Evolutionary conservation across 768 basidiomycete genomes (phyloP).

Genomic region (Suillus bovinus): DNA sequence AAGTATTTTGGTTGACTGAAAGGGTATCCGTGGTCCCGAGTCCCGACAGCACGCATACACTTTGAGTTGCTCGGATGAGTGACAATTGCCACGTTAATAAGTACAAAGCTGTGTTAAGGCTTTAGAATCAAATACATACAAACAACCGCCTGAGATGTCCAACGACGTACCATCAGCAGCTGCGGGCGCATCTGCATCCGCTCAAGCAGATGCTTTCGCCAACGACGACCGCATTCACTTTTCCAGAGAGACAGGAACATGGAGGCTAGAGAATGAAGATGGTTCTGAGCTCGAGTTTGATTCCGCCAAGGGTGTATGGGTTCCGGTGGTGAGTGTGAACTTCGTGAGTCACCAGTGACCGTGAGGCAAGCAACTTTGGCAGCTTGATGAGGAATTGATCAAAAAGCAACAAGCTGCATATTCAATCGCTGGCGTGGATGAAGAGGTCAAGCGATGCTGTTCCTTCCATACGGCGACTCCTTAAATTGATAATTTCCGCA

Average conservation of each 20-base stretch:
- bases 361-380: conserved; percentile 10
- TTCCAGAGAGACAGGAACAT: conserved; percentile 71
- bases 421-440: conserved; percentile 90
- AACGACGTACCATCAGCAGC: conserved; percentile 43
- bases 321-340: conserved; percentile 68
- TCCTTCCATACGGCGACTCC: conserved; percentile 15
- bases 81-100: neutral
- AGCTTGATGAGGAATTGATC: conserved; percentile 88
- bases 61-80: neutral
- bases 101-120: conserved; percentile 1
- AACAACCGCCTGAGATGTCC: conserved; percentile 34
- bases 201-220: conserved; percentile 69
- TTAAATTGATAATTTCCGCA: conserved; percentile 35
- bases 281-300: conserved; percentile 93
- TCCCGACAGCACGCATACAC: neutral
- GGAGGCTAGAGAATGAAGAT: conserved; percentile 89
- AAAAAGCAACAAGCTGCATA: conserved; percentile 95
- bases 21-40: neutral
- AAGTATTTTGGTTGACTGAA: neutral
- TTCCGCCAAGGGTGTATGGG: conserved; percentile 71
- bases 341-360: neutral
- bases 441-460: conserved; percentile 61
- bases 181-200: conserved; percentile 54
- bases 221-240: conserved; percentile 83
- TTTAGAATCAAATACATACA: conserved; percentile 39